A percentile compares a stretch with the other conserved stretches of the same genome.
Conservation (phyloP, 169 alveolate species). For the Cryptosporidium bovis region DNA sequence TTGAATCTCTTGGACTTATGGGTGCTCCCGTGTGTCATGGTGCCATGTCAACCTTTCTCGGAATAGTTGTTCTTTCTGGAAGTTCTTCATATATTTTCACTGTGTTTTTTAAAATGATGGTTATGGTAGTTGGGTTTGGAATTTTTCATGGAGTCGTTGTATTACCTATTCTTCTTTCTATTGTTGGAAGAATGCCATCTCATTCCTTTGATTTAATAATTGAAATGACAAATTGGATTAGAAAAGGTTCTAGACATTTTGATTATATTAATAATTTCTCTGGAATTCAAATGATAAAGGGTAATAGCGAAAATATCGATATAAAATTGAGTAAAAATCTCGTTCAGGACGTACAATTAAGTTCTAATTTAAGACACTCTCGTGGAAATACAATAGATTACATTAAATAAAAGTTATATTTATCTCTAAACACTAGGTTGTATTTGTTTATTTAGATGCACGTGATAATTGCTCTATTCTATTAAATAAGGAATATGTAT, state of each 20-base stretch:
- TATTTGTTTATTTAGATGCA: too few relatives aligned
- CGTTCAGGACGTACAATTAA: too few relatives aligned
- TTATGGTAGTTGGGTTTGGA: slow-evolving; percentile 80
- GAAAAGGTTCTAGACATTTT: neutral
- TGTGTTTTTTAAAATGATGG: slow-evolving; percentile 84
- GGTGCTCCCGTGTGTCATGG: slow-evolving; percentile 85
- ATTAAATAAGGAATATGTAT: too few relatives aligned
- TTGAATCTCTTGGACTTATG: slow-evolving; percentile 81
- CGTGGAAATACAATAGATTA: too few relatives aligned
- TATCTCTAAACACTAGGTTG: too few relatives aligned
- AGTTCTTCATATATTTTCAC: slow-evolving; percentile 81
- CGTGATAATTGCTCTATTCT: too few relatives aligned
- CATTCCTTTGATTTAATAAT: slow-evolving; percentile 25
- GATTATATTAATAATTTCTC: too few relatives aligned
- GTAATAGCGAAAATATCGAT: too few relatives aligned
- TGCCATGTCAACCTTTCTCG: slow-evolving; percentile 82
- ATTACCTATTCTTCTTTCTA: slow-evolving; percentile 75
- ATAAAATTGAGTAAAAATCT: too few relatives aligned
- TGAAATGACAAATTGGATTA: slow-evolving; percentile 36
- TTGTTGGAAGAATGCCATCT: slow-evolving; percentile 74
- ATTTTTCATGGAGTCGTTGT: slow-evolving; percentile 76
- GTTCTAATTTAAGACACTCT: too few relatives aligned
- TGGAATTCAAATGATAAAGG: too few relatives aligned
- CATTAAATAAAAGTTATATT: too few relatives aligned
- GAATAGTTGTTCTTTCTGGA: slow-evolving; percentile 78